Percentiles rank a stretch among this genome's conserved stretches.
Evolutionary conservation across 306 rosid species (phyloP).

Genomic region (Canavalia ensiformis): DNA sequence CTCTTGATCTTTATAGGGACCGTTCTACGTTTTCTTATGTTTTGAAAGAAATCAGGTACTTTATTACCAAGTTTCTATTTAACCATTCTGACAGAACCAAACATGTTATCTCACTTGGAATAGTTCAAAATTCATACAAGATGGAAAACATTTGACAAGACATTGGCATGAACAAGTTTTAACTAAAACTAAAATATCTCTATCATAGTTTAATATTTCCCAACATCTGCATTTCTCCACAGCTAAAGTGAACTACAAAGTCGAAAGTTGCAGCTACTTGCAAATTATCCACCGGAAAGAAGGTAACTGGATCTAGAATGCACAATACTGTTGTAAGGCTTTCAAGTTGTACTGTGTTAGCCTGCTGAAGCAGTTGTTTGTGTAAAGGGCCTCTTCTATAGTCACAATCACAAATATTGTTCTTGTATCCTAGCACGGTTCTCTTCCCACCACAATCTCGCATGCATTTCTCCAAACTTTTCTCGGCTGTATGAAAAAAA

Average conservation of each 20-base stretch:
- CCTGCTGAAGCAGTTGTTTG: slow-evolving; percentile 51
- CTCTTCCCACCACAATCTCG: slow-evolving; percentile 96
- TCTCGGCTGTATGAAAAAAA: slow-evolving; percentile 74
- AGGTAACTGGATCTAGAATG: slow-evolving; percentile 49
- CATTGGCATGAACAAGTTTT: slow-evolving; percentile 37
- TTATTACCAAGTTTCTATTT: background rate
- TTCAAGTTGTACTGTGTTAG: slow-evolving; percentile 50
- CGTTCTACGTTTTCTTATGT: background rate
- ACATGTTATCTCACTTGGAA: slow-evolving; percentile 26
- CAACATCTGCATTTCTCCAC: slow-evolving; percentile 49
- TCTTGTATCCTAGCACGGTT: slow-evolving; percentile 93
- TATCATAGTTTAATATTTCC: slow-evolving; percentile 49
- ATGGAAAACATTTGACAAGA: slow-evolving; percentile 41
- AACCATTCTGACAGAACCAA: slow-evolving; percentile 37
- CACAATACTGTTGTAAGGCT: slow-evolving; percentile 55
- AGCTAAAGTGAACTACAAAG: slow-evolving; percentile 47
- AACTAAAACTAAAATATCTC: slow-evolving; percentile 51
- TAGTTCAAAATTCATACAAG: slow-evolving; percentile 49
- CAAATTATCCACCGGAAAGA: slow-evolving; percentile 49
- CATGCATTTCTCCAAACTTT: slow-evolving; percentile 85
- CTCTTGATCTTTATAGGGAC: no score
- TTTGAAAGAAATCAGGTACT: slow-evolving; percentile 7
- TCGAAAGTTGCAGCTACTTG: slow-evolving; percentile 47
- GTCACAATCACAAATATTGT: slow-evolving; percentile 72
- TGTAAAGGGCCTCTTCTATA: slow-evolving; percentile 34